Evolutionary conservation across 75 land plant species (phyloP).

Genomic region (Picea glauca): DNA sequence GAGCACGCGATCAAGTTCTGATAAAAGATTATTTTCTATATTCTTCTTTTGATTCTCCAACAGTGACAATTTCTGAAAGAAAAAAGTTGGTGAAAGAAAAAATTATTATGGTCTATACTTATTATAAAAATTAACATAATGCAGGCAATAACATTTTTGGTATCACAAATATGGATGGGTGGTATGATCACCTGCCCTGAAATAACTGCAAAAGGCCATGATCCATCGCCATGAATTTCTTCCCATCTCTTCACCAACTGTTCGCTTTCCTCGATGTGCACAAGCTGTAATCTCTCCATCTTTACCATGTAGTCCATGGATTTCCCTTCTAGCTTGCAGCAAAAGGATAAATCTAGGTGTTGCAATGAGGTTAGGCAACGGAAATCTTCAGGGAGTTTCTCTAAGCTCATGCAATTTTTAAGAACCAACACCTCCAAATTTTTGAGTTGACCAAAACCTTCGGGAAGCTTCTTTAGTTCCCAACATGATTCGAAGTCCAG

Average conservation of each 20-base stretch:
- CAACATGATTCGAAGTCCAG: neutral
- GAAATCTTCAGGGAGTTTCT: neutral
- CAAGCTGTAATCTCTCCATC: neutral
- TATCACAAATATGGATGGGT: no score
- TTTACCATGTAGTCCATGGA: neutral
- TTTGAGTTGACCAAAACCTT: neutral
- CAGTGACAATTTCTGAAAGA: neutral
- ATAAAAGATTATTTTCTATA: neutral
- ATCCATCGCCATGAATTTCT: neutral
- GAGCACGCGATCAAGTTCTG: neutral
- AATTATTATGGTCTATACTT: no score
- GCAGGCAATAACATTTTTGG: no score
- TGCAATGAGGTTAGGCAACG: neutral
- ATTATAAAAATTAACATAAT: no score
- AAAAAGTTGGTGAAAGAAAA: no score
- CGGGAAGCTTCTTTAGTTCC: neutral
- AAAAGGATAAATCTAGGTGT: neutral
- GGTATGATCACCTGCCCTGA: neutral
- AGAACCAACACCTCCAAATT: neutral
- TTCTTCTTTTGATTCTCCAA: neutral
- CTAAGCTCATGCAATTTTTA: neutral
- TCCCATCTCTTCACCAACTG: neutral
- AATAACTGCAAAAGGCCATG: neutral
- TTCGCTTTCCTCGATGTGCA: neutral
- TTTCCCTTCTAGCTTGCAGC: neutral